Evolutionary conservation across 768 basidiomycete species (phyloP), one percentile per base, ranked within the genome.

Genomic region (Leccinum variicolor): DNA sequence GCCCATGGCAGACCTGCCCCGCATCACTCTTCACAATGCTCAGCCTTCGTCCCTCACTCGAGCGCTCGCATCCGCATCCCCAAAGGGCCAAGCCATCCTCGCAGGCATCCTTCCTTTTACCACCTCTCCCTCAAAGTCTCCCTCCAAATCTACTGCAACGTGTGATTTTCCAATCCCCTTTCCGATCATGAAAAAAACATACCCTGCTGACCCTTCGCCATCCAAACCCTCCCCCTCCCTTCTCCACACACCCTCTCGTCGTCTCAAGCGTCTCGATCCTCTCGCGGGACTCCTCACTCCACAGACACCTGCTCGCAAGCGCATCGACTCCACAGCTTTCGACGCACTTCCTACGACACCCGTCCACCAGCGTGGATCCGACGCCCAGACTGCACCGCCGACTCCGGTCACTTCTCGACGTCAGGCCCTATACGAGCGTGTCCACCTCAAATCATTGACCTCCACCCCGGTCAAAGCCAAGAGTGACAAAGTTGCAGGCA

Each of bases 361-460:
- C 19, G 77, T 79, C 41, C 86, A 81, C 61, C 87, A 87, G 68
- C 77, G 77, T 53, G 86, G 84, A 14, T 50, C 77, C 31, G 70
- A 76, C 50, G 83, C 84, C 1, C 62, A 74, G 46, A 87, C 87
- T 1, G 79, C 81, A 26, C 82, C 86, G 5, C 73, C 83, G 61
- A 92, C 89, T 6, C 90, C 90, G 1, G 82, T 82, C 15, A 85
- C 85, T 34, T 87, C 91, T 34, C 81, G 91, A 46, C 81, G 91
- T 47, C 84, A 86, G 64, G 92, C 92, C 8, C 75, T 94, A 2
- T 90, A 90, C 63, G 91, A 93, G 62, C 88, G 91, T 41, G 76
- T 93, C 48, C 86, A 87, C 17, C 86, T 87, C 64, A 81, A 83
- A 55, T 92, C 90, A 4, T 69, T 91, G 53, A 82, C 83, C 2